These are phyloP conservation scores for Hevea brasiliensis DNA, from an alignment of 345 rosid genomes.

Conservation along the genomic window DNA sequence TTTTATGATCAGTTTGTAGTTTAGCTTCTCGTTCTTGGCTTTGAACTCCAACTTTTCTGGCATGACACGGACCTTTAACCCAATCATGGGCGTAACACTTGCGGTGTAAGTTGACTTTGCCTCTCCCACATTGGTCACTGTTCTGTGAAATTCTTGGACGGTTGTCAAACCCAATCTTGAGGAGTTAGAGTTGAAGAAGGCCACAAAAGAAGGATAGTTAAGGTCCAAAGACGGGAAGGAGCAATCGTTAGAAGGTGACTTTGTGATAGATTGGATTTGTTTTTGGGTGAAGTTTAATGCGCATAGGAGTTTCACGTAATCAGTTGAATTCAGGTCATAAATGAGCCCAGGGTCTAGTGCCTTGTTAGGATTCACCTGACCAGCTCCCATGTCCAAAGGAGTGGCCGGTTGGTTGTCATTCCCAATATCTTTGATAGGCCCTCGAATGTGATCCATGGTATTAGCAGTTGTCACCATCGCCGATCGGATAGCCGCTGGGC, in stretches of 20 bases:
- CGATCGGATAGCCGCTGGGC: constrained; percentile 59
- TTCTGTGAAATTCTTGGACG: constrained; percentile 39
- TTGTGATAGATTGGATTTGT: constrained; percentile 49
- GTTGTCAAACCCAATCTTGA: neutral
- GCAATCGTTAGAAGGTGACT: constrained; percentile 40
- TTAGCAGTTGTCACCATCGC: constrained; percentile 61
- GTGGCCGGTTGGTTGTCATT: constrained; percentile 25
- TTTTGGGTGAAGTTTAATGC: constrained; percentile 44
- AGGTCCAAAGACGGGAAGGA: constrained; percentile 44
- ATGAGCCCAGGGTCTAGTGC: constrained; percentile 62
- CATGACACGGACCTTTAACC: constrained; percentile 34
- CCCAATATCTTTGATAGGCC: constrained; percentile 26
- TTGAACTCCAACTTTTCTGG: constrained; percentile 49
- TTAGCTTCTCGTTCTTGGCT: constrained; percentile 41
- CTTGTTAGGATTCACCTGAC: constrained; percentile 52
- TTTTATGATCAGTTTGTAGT: constrained; percentile 42
- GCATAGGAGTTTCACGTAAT: constrained; percentile 51
- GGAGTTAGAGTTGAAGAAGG: constrained; percentile 25
- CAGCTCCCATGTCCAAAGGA: constrained; percentile 61
- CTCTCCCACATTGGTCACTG: constrained; percentile 54
- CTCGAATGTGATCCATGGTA: constrained; percentile 27
- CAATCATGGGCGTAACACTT: constrained; percentile 32
- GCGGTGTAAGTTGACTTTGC: constrained; percentile 36
- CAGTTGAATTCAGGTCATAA: constrained; percentile 42
- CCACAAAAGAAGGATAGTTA: constrained; percentile 65